Evolutionary conservation across 1,139 yeast genomes (phyloP), one percentile per base, ranked within the genome.

Genomic region (Ogataea hybrid): DNA sequence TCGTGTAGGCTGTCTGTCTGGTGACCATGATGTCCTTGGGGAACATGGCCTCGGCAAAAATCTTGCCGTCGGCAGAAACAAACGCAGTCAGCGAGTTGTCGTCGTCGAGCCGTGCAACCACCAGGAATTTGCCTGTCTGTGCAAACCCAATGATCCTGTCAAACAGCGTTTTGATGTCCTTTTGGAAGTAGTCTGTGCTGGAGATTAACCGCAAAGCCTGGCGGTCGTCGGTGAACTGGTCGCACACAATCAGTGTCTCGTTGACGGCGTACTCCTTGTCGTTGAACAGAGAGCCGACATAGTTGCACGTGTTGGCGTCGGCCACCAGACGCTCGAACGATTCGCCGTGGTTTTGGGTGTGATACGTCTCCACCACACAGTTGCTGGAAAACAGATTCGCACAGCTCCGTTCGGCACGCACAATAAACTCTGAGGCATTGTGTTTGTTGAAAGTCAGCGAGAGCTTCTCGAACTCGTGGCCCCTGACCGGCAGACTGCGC

Each of bases 11-110:
- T 51, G 83, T 85, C 52, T 83, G 84, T 28, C 72, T 70, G 36
- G 75, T 76, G 16, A 82, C 79, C 23, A 71, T 64, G 53, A 84
- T 70, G 57, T 84, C 80, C 27, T 72, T 69, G 1, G 98, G 98
- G 63, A 89, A 84, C 42, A 75, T 71, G 0, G 95, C 95, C 44
- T 76, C 81, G 0, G 96, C 95, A 69, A 82, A 92, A 1, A 68
- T 72, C 5, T 53, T 51, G n/a, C 97, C 98, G 64, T 92, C 95
- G 28, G 81, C 74, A 1, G 97, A 82, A 0, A 88, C 90, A 54
- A 71, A 74, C 0, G 95, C 89, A 41, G 71, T 71, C 46, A 90
- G 68, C 1, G 78, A 63, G 21, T 58, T 57, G 21, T 61, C 63
- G 14, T 65, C 67, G 10, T 64, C 61, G 23, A 81, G 68, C 2